A percentile compares a stretch with the other conserved stretches of the same genome.
phyloP scores from a whole-genome alignment of 1,284 basidiomycete species.

The Marasmius tenuissimus region DNA sequence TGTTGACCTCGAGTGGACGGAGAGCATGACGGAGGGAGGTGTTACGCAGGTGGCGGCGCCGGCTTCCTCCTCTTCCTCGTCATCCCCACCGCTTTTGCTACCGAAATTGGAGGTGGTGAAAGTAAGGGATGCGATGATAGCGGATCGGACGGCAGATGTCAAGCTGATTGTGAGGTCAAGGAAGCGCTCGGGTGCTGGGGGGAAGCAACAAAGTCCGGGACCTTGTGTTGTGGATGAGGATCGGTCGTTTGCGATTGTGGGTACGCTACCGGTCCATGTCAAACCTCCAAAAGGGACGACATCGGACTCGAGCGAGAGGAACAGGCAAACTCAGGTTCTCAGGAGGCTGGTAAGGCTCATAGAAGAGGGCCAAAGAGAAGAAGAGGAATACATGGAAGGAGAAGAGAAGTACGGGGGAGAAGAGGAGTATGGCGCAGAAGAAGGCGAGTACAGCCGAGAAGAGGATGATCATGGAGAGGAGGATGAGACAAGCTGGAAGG shows the following conservation, averaged over 20 bases:
- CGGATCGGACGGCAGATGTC: not conserved
- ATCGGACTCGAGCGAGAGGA: not conserved
- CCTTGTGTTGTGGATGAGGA: not conserved
- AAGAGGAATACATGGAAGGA: too few relatives aligned
- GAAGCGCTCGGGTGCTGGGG: not conserved
- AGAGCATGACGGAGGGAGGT: not conserved
- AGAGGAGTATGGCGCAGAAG: not conserved
- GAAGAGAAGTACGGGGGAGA: not conserved
- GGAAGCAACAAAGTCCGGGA: not conserved
- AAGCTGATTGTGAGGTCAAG: conserved; percentile 8
- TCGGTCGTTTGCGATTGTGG: not conserved
- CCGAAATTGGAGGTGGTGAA: conserved; percentile 9
- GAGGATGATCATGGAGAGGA: not conserved
- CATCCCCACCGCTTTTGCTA: conserved; percentile 3
- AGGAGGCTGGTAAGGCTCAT: not conserved
- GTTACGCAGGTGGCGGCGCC: not conserved
- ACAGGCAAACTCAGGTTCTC: not conserved
- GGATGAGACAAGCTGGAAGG: conserved; percentile 5
- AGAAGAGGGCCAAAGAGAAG: too few relatives aligned
- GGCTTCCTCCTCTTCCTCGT: not conserved
- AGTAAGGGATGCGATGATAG: not conserved
- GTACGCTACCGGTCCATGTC: conserved; percentile 1
- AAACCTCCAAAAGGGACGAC: not conserved
- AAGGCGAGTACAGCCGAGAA: too few relatives aligned
- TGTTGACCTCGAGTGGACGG: not conserved